phyloP scores from a whole-genome alignment of 2,329 filamentous ascomycete species.

The Teratosphaeria nubilosa region DNA sequence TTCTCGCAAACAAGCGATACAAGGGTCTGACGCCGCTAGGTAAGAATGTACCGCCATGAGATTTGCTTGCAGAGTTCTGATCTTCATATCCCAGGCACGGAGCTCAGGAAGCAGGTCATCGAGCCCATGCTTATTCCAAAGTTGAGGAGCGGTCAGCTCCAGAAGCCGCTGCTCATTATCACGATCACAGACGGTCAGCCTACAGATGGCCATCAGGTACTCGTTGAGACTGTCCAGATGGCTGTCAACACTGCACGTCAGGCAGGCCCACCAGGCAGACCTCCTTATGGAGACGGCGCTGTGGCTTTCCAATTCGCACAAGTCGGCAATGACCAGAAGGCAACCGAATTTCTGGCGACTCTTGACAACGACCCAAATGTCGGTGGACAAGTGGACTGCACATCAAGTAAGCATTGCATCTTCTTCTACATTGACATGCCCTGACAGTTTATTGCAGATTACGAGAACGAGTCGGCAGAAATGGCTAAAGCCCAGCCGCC shows the following conservation, averaged over 20 bases:
- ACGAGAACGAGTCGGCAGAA: constrained; percentile 57
- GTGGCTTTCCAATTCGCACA: constrained; percentile 59
- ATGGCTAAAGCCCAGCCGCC: constrained; percentile 53
- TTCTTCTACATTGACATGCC: constrained; percentile 4
- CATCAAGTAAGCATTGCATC: constrained; percentile 46
- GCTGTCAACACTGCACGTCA: constrained; percentile 42
- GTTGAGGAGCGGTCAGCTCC: constrained; percentile 43
- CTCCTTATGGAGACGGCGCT: constrained; percentile 45
- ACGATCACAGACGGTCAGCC: constrained; percentile 58
- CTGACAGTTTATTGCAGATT: constrained; percentile 37
- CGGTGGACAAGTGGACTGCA: constrained; percentile 55
- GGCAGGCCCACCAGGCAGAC: constrained; percentile 4
- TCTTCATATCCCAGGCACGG: constrained; percentile 34
- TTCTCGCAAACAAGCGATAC: constrained; percentile 51
- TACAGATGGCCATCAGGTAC: constrained; percentile 47
- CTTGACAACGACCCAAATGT: constrained; percentile 55
- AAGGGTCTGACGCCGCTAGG: constrained; percentile 57
- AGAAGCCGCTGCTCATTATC: constrained; percentile 56
- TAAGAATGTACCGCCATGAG: background rate
- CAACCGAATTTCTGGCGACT: constrained; percentile 52
- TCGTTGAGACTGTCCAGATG: constrained; percentile 48
- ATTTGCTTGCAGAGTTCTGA: background rate
- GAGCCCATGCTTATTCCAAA: constrained; percentile 48
- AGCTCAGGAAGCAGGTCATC: constrained; percentile 52
- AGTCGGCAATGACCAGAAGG: constrained; percentile 56